Evolutionary conservation across 2,329 filamentous ascomycete species (phyloP).

Genomic region (Fusarium fujikuroi): DNA sequence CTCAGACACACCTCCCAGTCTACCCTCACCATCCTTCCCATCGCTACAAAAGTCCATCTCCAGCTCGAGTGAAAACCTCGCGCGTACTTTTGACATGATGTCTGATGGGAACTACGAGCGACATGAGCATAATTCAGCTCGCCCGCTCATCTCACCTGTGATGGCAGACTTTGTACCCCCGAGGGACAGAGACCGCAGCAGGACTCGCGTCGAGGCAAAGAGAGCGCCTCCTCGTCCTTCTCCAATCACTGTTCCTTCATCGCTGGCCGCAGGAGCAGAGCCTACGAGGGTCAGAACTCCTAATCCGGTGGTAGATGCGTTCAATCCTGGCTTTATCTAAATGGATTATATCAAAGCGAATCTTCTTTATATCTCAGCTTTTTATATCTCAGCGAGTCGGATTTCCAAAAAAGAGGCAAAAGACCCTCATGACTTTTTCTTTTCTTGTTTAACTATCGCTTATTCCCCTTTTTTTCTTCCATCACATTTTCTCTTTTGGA

Average conservation of each 20-base stretch:
- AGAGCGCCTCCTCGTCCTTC: conserved; percentile 49
- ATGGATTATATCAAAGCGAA: not conserved
- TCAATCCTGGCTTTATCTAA: conserved; percentile 43
- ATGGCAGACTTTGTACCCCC: conserved; percentile 42
- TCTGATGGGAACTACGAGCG: conserved; percentile 16
- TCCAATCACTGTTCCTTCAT: conserved; percentile 46
- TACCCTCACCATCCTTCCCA: conserved; percentile 52
- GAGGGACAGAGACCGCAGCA: conserved; percentile 28
- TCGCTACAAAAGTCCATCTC: conserved; percentile 51
- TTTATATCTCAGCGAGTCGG: conserved; percentile 3
- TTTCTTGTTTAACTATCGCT: conserved; percentile 9
- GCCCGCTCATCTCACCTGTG: conserved; percentile 48
- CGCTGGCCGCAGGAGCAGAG: conserved; percentile 15
- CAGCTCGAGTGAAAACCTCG: conserved; percentile 47
- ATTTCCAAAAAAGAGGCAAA: conserved; percentile 14
- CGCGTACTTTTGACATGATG: conserved; percentile 47
- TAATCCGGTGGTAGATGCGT: conserved; percentile 38
- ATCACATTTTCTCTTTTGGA: not conserved
- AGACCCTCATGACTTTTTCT: conserved; percentile 28
- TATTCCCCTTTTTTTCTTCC: conserved; percentile 8
- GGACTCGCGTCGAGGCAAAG: conserved; percentile 46
- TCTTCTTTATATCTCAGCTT: conserved; percentile 4
- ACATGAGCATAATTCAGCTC: conserved; percentile 12
- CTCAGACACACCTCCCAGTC: conserved; percentile 46
- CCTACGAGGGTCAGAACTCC: conserved; percentile 27